Conservation (phyloP, 768 basidiomycete genomes). For the Boletus bicolor region DNA sequence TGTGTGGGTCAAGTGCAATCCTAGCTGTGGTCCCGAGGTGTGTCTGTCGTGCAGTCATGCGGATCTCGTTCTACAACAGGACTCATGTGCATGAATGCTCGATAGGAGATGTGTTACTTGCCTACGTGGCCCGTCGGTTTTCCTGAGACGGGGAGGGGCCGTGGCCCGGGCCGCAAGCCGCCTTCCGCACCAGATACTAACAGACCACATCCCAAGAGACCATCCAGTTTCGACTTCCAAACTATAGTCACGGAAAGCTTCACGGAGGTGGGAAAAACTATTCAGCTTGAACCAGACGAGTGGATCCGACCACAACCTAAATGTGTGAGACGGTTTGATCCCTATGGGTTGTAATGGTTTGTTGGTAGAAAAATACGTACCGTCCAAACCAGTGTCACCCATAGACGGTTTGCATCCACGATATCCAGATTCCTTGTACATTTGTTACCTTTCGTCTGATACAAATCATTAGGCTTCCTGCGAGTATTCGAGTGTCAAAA, state of each 20-base stretch:
- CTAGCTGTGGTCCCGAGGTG: constrained; percentile 46
- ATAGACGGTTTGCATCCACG: not conserved
- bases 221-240: not conserved
- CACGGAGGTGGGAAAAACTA: not conserved
- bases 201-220: not conserved
- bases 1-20: constrained; percentile 46
- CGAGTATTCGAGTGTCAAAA: not conserved
- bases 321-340: constrained; percentile 13
- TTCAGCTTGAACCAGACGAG: constrained; percentile 2
- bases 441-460: not conserved
- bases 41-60: constrained; percentile 5
- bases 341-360: not conserved
- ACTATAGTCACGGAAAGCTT: not conserved
- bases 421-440: not conserved
- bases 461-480: not conserved
- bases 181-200: not conserved
- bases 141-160: not conserved
- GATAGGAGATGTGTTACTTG: constrained; percentile 27
- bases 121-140: constrained; percentile 24
- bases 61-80: too few species aligned
- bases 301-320: constrained; percentile 24
- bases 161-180: not conserved
- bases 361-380: too few species aligned
- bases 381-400: not conserved
- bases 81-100: not conserved